Base-by-base conservation (phyloP, 2,329 filamentous ascomycete species). In the Calonectria fujianensis region DNA sequence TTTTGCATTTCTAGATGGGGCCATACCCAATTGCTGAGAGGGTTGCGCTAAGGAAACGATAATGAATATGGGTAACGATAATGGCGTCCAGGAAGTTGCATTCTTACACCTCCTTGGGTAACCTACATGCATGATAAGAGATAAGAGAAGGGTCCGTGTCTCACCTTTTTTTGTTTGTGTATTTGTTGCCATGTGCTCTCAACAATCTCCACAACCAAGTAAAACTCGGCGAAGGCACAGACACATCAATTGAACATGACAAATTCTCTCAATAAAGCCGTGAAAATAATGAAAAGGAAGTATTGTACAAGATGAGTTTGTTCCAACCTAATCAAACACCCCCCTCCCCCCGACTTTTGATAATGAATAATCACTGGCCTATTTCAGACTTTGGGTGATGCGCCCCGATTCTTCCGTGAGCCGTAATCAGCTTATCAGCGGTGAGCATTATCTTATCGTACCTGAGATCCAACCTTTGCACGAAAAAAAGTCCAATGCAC, bases 371-470 rank as follows among this genome's bases (percentile, higher is more conserved):
- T 10, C 24, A 24, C 45, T 48, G 8, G 45, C 11, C 20, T 48
- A 9, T 48, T n/a, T 13, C 13, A 13, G 45, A 13, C 45, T n/a
- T 48, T 24, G 45, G 10, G 41, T 24, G n/a, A 4, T 48, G 45
- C n/a, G n/a, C 20, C 13, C n/a, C 45, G n/a, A 54, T 10, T 27
- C 68, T 32, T 32, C 31, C 31, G 31, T 51, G 37, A 41, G 14
- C 29, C 61, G 45, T 51, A 35, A 14, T 18, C 63, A 16, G 24
- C 63, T 51, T 70, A 41, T 57, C 39, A 11, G 39, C 11, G 20
- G 37, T 4, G 11, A 48, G 45, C 31, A 67, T 71, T 77, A 76
- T 77, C 76, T 76, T 76, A 76, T 77, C 74, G 29, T 16, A 20
- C 27, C 35, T 24, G n/a, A 18, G 24, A 50, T 24, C 50, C 29